Conservation (phyloP, 345 rosid species). For the Kernera saxatilis region DNA sequence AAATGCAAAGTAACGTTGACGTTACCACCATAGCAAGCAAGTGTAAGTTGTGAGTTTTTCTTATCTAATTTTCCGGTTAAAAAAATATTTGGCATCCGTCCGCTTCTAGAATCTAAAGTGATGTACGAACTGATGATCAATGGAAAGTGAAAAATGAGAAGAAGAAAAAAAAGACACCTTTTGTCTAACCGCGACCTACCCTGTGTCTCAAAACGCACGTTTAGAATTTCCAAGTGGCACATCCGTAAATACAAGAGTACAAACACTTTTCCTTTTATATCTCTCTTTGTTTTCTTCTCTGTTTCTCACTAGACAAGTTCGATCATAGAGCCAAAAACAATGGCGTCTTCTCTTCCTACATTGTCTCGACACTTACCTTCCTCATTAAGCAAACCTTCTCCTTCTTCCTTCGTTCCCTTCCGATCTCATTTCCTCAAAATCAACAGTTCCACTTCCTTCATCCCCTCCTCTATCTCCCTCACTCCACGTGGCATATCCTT, state of each 20-base stretch:
- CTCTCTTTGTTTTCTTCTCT: neutral
- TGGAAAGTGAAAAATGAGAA: too few relatives aligned
- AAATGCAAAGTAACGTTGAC: neutral
- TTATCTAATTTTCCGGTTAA: neutral
- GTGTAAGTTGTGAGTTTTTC: neutral
- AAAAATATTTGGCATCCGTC: too few relatives aligned
- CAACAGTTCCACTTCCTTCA: neutral
- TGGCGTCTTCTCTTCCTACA: slow-evolving; percentile 32
- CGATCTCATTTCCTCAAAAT: slow-evolving; percentile 1
- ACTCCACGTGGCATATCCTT: slow-evolving; percentile 14
- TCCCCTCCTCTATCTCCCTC: neutral
- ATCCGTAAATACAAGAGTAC: slow-evolving; percentile 1
- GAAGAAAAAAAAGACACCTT: neutral
- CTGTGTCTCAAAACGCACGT: slow-evolving; percentile 20
- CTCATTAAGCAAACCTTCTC: neutral
- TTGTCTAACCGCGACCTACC: slow-evolving; percentile 9
- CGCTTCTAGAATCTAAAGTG: too few relatives aligned
- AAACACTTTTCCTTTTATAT: neutral
- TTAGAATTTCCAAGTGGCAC: slow-evolving; percentile 14
- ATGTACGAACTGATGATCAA: too few relatives aligned
- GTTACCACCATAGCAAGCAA: neutral
- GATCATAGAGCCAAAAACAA: neutral
- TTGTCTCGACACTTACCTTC: slow-evolving; percentile 12
- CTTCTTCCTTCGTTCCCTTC: neutral
- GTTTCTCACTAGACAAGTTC: neutral